Evolutionary conservation across 73 alveolate genomes (phyloP).

Genomic region (Diophrys appendiculata): DNA sequence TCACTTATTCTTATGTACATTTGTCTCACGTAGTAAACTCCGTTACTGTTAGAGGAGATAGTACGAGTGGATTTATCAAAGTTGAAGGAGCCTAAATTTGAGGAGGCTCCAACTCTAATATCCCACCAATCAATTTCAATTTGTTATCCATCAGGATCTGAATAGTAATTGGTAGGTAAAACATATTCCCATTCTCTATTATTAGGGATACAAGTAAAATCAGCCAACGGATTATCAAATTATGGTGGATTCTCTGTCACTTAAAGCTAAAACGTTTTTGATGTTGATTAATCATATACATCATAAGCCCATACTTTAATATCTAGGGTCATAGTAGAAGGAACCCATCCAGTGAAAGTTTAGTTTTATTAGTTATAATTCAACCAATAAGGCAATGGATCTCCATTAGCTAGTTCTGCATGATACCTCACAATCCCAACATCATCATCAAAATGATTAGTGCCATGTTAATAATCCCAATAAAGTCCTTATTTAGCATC

Average conservation of each 20-base stretch:
- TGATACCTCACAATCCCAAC: not conserved
- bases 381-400: not conserved
- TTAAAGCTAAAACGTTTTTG: not conserved
- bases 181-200: not conserved
- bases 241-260: not conserved
- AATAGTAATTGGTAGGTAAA: not conserved
- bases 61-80: not conserved
- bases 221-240: not conserved
- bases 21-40: not conserved
- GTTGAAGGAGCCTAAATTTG: not conserved
- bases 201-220: not conserved
- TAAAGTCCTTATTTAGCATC: not conserved
- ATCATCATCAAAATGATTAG: not conserved
- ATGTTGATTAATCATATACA: not conserved
- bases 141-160: not conserved
- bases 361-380: not conserved
- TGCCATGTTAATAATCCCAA: not conserved
- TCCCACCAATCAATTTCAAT: not conserved
- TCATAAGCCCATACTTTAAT: not conserved
- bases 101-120: not conserved
- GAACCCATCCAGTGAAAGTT: not conserved
- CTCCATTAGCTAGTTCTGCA: not conserved
- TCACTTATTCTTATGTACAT: not conserved
- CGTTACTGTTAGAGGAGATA: not conserved
- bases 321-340: not conserved